Evolutionary conservation across 495 filamentous ascomycete genomes (phyloP), one percentile per base, ranked within the genome.

Genomic region (Daldinia caldariorum): DNA sequence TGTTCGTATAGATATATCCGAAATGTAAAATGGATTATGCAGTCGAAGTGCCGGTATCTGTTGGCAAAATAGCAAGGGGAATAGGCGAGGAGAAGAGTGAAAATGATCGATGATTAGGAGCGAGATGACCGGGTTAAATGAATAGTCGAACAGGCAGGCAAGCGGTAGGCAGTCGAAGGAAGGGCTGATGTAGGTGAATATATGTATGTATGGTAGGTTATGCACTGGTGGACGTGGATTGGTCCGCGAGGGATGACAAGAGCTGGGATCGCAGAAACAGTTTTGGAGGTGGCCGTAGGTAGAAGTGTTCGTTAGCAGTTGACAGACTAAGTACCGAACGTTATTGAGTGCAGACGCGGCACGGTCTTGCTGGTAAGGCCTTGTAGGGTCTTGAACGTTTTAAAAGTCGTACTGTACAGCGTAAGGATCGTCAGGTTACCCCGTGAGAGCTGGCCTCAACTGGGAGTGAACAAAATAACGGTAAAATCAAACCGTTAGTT

Each of bases 391-490:
- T 56, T 54, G 49, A 34, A 35, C 14, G 49, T 16, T 43, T 22
- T 29, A 55, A 39, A 22, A 58, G 14, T 16, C 10, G 6, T 4
- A 47, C 20, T 53, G 68, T 61, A 67, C 34, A 58, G 56, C 45
- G 47, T 32, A 67, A 61, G 51, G 55, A 59, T 67, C 56, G 56
- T 68, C 58, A 57, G 64, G 65, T 72, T 45, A 63, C 64, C 70
- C 65, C 41, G 64, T 65, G 63, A 71, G 70, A 64, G 61, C 70
- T 72, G 41, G 60, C 70, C 70, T 68, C 65, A 61, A 72, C 70
- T 34, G 61, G 56, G 50, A 53, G 61, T 56, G 16, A 22, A 57
- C 43, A 35, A 50, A 49, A 3, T 61, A 61, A 60, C 45, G 66
- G 56, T 43, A 67, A 61, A 13, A 13, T 71, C 34, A 55, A 26